Evolutionary conservation across 2,329 filamentous ascomycete genomes (phyloP).

Genomic region (Dactylellina leptospora): DNA sequence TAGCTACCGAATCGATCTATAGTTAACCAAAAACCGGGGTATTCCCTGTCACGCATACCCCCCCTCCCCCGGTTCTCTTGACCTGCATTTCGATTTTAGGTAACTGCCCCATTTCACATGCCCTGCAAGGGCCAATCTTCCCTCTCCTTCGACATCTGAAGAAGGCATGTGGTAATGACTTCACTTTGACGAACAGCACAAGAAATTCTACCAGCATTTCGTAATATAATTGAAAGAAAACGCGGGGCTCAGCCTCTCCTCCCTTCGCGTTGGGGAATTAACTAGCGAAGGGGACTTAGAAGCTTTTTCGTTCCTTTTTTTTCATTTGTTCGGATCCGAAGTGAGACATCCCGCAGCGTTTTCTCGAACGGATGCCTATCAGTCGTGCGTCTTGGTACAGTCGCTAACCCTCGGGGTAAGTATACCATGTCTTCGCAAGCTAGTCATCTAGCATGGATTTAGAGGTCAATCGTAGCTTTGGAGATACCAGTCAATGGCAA

Average conservation of each 20-base stretch:
- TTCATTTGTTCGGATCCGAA: constrained; percentile 13
- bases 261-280: no score
- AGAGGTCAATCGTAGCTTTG: not conserved
- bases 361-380: constrained; percentile 18
- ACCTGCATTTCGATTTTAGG: constrained; percentile 35
- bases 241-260: constrained; percentile 15
- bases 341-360: constrained; percentile 28
- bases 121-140: no score
- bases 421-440: not conserved
- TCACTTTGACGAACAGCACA: constrained; percentile 37
- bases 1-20: constrained; percentile 36
- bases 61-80: no score
- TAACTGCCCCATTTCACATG: constrained; percentile 51
- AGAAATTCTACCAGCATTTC: no score
- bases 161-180: constrained; percentile 53
- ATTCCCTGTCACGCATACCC: no score
- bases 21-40: constrained; percentile 11
- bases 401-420: not conserved
- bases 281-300: constrained; percentile 4
- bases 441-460: not conserved
- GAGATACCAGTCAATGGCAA: not conserved
- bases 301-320: no score
- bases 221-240: not conserved
- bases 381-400: constrained; percentile 20
- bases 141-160: constrained; percentile 9